Evolutionary conservation across 768 basidiomycete genomes (phyloP).

Genomic region (Kwoniella bestiolae): DNA sequence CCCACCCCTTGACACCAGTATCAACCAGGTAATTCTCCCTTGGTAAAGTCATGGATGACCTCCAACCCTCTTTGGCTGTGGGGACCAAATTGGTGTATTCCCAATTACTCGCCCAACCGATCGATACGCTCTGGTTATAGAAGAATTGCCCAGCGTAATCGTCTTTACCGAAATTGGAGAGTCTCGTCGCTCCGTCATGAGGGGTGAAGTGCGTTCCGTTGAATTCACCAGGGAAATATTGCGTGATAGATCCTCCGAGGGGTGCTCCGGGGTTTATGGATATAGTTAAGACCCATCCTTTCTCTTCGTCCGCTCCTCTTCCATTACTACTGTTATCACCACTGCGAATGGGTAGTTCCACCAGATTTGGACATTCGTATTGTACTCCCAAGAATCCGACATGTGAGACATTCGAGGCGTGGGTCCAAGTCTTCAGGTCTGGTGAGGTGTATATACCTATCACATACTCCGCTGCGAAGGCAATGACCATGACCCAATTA

Average conservation of each 20-base stretch:
- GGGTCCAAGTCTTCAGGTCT: constrained; percentile 45
- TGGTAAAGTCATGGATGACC: constrained; percentile 42
- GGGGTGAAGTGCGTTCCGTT: constrained; percentile 44
- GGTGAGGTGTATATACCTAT: constrained; percentile 47
- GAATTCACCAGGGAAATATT: constrained; percentile 45
- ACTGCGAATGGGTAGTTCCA: constrained; percentile 34
- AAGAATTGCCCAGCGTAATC: constrained; percentile 52
- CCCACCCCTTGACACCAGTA: constrained; percentile 24
- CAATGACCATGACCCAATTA: constrained; percentile 51
- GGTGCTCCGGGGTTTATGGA: constrained; percentile 39
- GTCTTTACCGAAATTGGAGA: constrained; percentile 47
- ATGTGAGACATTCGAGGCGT: constrained; percentile 38
- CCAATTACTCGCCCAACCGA: constrained; percentile 50
- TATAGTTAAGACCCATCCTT: constrained; percentile 33
- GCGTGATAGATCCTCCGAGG: constrained; percentile 38
- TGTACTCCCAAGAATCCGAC: constrained; percentile 36
- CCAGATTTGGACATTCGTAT: constrained; percentile 49
- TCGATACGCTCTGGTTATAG: constrained; percentile 30
- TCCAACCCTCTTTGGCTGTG: constrained; percentile 43
- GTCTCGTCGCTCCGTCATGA: constrained; percentile 25
- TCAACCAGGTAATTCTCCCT: constrained; percentile 35
- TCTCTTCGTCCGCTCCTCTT: too few relatives aligned
- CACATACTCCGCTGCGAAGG: constrained; percentile 34
- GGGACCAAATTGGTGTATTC: constrained; percentile 44
- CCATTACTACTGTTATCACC: background rate